Base-by-base conservation (phyloP, 768 basidiomycete genomes). In the Crepidotus variabilis region DNA sequence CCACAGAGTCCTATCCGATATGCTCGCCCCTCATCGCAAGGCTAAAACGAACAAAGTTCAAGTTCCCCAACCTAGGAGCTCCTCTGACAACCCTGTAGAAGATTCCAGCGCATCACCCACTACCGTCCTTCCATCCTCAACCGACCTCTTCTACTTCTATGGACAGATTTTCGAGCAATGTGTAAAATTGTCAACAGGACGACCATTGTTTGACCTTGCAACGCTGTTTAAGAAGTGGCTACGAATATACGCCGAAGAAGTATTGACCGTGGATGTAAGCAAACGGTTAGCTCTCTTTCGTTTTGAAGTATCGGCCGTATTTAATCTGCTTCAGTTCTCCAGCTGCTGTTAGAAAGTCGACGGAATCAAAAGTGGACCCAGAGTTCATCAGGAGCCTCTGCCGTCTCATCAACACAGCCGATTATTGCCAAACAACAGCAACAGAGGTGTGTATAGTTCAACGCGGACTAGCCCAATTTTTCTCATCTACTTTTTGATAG, bases 141-240 rank as follows among this genome's bases (percentile, higher is more conserved):
- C 95, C 0, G 95, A 98, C 62, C 74, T 99, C 16, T 99, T 98
- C 76, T 97, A 95, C 69, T 94, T 97, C 72, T 98, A 98, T 67
- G 92, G 87, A 0, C 94, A 98, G 69, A 94, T 88, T 54, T 73
- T 99, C 34, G 97, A 98, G 52, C 92, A 94, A 66, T 98, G 96
- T 65, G 88, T 92, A 1, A 94, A 91, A 65, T 76, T 97, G 2
- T 94, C 92, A 9, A 92, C 87, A 0, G 89, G 91, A 0, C 84
- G 88, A 57, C 82, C 94, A 4, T 72, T 99, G 59, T 89, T 85
- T 68, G 93, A 96, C 61, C 68, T 99, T 34, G 84, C 83, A 53
- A 79, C 76, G 16, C 71, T 99, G 36, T 92, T 93, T 66, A 92
- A 87, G 68, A 98, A 98, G 68, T 98, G 96, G 95, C 72, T 99